Percentiles rank a stretch among this genome's conserved stretches.
Evolutionary conservation across 2,329 filamentous ascomycete genomes (phyloP).

Genomic region (Tetracladium maxilliforme): DNA sequence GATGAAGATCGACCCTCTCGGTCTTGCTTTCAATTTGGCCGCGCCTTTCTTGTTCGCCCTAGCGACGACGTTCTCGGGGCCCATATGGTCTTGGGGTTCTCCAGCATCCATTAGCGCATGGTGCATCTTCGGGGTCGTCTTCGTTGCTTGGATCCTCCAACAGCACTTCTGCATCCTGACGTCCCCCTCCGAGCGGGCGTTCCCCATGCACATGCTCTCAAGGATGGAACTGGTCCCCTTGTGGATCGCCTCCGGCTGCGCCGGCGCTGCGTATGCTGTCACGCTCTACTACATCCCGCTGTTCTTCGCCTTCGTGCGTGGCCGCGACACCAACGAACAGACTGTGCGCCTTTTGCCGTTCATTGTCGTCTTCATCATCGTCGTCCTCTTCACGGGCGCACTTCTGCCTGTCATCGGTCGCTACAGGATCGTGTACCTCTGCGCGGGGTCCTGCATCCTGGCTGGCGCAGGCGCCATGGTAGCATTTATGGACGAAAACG

Average conservation of each 20-base stretch:
- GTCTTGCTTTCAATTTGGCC: too few relatives aligned
- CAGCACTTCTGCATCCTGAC: slow-evolving; percentile 13
- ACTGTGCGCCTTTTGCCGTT: slow-evolving; percentile 19
- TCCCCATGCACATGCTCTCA: slow-evolving; percentile 16
- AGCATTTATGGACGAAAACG: too few relatives aligned
- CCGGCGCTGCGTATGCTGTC: slow-evolving; percentile 14
- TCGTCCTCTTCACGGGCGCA: slow-evolving; percentile 16
- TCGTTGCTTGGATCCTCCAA: slow-evolving; percentile 7
- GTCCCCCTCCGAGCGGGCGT: slow-evolving; percentile 9
- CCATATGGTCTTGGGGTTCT: too few relatives aligned
- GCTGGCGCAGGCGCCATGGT: too few relatives aligned
- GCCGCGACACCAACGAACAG: slow-evolving; percentile 28
- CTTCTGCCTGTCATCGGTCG: too few relatives aligned
- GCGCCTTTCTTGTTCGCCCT: too few relatives aligned
- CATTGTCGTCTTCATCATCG: slow-evolving; percentile 18
- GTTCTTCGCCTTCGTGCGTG: slow-evolving; percentile 33
- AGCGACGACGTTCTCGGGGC: too few relatives aligned
- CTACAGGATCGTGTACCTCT: too few relatives aligned
- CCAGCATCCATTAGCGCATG: too few relatives aligned
- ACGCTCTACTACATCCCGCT: slow-evolving; percentile 35
- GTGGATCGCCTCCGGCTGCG: slow-evolving; percentile 3
- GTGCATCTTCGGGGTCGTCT: slow-evolving; percentile 24
- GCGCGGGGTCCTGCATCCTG: too few relatives aligned
- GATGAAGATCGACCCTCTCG: too few relatives aligned
- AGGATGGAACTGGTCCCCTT: slow-evolving; percentile 18